Conservation (phyloP, 2,329 filamentous ascomycete species). For the Dactylella cylindrospora region DNA sequence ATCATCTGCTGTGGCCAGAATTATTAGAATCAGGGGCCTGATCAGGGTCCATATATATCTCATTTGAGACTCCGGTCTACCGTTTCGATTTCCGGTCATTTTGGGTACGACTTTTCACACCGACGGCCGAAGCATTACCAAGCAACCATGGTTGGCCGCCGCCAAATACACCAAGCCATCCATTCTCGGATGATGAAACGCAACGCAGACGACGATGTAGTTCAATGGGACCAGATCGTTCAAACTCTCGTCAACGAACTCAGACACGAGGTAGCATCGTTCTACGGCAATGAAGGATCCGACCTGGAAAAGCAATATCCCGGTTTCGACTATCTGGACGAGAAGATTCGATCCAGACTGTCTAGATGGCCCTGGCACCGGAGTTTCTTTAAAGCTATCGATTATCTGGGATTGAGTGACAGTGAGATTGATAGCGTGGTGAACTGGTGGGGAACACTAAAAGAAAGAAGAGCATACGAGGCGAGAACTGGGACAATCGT, state of each 20-base stretch:
- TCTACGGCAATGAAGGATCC: constrained; percentile 46
- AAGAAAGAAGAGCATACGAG: constrained; percentile 36
- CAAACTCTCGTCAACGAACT: constrained; percentile 45
- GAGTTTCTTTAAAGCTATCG: constrained; percentile 46
- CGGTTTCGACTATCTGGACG: constrained; percentile 47
- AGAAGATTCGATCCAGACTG: constrained; percentile 44
- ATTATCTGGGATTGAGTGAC: constrained; percentile 45
- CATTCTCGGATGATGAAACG: constrained; percentile 44
- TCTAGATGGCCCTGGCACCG: constrained; percentile 46
- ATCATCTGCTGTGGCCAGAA: too few relatives aligned
- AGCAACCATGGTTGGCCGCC: constrained; percentile 38
- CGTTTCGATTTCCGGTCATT: too few relatives aligned
- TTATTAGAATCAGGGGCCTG: too few relatives aligned
- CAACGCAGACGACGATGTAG: constrained; percentile 43
- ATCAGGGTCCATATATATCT: too few relatives aligned
- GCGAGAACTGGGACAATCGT: constrained; percentile 16
- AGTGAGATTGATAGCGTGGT: constrained; percentile 46
- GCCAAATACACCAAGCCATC: constrained; percentile 44
- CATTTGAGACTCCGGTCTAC: too few relatives aligned
- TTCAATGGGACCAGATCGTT: constrained; percentile 44
- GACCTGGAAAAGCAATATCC: constrained; percentile 46
- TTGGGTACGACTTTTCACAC: too few relatives aligned
- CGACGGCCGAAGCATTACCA: background rate
- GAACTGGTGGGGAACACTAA: constrained; percentile 47
- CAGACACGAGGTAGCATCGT: constrained; percentile 46